These are phyloP conservation scores for Ocimum tenuiflorum DNA, from an alignment of 257 asterid genomes.

Conservation along the genomic window DNA sequence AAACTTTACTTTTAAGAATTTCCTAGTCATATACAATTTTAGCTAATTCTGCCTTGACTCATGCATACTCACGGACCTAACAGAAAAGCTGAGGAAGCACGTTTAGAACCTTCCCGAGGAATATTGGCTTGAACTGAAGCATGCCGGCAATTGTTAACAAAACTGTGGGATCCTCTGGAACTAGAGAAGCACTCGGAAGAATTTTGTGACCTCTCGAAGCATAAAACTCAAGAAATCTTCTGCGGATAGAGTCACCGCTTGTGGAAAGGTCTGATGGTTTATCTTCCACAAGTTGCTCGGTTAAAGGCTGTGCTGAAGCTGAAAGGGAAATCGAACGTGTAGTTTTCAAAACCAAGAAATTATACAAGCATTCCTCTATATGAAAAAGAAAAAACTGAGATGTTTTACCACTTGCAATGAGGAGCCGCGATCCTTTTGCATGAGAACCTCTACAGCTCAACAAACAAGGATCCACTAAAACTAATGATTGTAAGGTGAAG, in stretches of 20 bases:
- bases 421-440: constrained; percentile 16
- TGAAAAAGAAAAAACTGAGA: constrained; percentile 10
- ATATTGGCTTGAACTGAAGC: constrained; percentile 97
- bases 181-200: constrained; percentile 94
- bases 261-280: constrained; percentile 26
- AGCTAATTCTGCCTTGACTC: constrained; percentile 2
- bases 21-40: background rate
- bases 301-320: constrained; percentile 68
- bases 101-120: constrained; percentile 79
- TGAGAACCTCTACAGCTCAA: constrained; percentile 22
- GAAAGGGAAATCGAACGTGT: constrained; percentile 27
- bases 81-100: constrained; percentile 20
- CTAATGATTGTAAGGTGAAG: constrained; percentile 22
- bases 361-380: background rate
- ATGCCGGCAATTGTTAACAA: constrained; percentile 92
- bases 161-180: constrained; percentile 96
- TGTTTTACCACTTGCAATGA: constrained; percentile 42
- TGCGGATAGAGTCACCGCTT: constrained; percentile 81
- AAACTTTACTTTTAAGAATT: background rate
- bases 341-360: background rate
- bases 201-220: constrained; percentile 73
- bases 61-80: constrained; percentile 13
- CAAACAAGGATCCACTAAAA: constrained; percentile 28
- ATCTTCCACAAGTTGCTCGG: constrained; percentile 57
- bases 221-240: constrained; percentile 70